These are phyloP conservation scores for Sesbania bispinosa DNA, from an alignment of 306 rosid genomes.

Conservation along the genomic window DNA sequence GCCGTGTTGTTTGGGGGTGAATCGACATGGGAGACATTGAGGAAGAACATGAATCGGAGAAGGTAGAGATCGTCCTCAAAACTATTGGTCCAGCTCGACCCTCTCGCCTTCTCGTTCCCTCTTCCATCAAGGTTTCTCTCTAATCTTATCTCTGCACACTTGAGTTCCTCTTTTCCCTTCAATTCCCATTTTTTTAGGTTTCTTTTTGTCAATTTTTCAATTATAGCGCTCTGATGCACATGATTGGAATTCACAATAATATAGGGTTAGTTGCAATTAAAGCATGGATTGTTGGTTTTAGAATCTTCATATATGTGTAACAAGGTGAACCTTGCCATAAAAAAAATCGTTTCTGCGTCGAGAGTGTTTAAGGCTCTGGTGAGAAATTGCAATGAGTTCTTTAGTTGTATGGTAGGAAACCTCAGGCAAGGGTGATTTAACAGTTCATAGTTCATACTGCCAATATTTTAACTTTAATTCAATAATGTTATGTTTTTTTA, in stretches of 20 bases:
- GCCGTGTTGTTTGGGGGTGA: neutral
- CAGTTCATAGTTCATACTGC: neutral
- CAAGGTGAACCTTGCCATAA: no score
- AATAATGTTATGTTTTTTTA: neutral
- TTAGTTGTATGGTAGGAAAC: neutral
- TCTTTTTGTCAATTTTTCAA: neutral
- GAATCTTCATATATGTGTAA: no score
- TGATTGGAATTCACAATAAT: neutral
- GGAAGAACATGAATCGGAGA: constrained; percentile 36
- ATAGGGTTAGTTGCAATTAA: no score
- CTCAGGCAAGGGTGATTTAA: neutral
- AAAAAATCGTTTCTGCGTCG: neutral
- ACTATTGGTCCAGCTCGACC: constrained; percentile 88
- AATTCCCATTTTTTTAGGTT: neutral
- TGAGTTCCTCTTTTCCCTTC: neutral
- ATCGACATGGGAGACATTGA: constrained; percentile 52
- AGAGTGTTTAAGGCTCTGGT: neutral
- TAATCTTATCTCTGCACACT: neutral
- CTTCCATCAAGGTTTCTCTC: constrained; percentile 56
- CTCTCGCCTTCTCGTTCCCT: constrained; percentile 66
- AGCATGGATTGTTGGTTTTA: no score
- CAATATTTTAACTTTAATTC: no score
- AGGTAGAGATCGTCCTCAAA: constrained; percentile 66
- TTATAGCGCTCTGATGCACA: neutral
- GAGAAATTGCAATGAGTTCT: neutral